phyloP scores from a whole-genome alignment of 2,329 filamentous ascomycete species.

The Zymoseptoria crescenta region DNA sequence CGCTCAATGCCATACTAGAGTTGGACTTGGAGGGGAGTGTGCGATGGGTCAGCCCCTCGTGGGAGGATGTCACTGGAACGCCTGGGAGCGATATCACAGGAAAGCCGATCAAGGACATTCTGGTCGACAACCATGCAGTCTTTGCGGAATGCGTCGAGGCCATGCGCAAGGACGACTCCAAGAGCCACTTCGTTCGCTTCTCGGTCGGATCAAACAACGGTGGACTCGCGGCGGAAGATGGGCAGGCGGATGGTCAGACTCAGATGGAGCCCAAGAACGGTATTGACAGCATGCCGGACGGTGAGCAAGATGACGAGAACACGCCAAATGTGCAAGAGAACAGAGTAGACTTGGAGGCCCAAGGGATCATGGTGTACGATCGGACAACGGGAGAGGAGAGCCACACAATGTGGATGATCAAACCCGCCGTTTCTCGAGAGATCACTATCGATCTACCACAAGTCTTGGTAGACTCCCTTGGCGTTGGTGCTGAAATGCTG shows the following conservation, averaged over 20 bases:
- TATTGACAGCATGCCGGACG: constrained; percentile 8
- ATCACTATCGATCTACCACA: constrained; percentile 91
- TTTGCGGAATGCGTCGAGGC: constrained; percentile 79
- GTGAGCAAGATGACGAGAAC: constrained; percentile 1
- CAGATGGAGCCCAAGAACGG: constrained; percentile 24
- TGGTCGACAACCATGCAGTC: constrained; percentile 69
- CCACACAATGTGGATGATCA: constrained; percentile 99
- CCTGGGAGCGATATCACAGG: constrained; percentile 64
- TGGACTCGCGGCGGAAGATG: constrained; percentile 39
- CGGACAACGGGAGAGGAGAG: constrained; percentile 76
- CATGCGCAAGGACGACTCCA: constrained; percentile 87
- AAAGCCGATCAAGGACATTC: constrained; percentile 68
- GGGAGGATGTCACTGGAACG: constrained; percentile 86
- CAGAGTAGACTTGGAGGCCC: constrained; percentile 80
- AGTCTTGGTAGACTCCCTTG: constrained; percentile 84
- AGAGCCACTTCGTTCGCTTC: constrained; percentile 84
- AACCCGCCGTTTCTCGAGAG: constrained; percentile 81
- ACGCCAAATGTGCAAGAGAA: constrained; percentile 23
- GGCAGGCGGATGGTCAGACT: constrained; percentile 17
- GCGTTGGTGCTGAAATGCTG: constrained; percentile 87
- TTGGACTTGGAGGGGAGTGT: constrained; percentile 83
- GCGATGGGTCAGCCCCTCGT: constrained; percentile 94
- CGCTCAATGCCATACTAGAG: constrained; percentile 91
- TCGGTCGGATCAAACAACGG: constrained; percentile 57
- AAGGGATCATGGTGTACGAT: constrained; percentile 98